A percentile compares a stretch with the other conserved stretches of the same genome.
Evolutionary conservation across 2,329 filamentous ascomycete species (phyloP).

Genomic region (Aspergillus intermedius): DNA sequence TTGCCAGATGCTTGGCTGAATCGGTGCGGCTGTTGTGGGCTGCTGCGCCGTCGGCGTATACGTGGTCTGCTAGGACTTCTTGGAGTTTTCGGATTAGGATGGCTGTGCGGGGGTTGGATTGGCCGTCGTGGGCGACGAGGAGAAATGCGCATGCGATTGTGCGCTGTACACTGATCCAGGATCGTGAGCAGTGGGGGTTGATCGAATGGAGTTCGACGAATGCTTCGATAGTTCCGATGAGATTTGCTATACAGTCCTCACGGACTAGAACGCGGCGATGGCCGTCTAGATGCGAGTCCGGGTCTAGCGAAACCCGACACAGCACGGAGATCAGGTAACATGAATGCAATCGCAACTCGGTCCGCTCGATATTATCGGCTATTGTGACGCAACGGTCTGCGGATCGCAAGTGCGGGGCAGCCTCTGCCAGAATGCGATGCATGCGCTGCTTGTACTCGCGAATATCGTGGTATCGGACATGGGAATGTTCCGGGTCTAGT

Average conservation of each 20-base stretch:
- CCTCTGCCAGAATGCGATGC: conserved; percentile 49
- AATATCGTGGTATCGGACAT: conserved; percentile 47
- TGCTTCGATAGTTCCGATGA: conserved; percentile 49
- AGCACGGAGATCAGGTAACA: conserved; percentile 55
- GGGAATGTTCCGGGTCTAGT: conserved; percentile 41
- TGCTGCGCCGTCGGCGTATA: conserved; percentile 19
- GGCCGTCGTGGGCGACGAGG: conserved; percentile 25
- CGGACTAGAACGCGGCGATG: conserved; percentile 32
- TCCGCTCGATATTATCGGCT: conserved; percentile 51
- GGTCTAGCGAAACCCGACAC: conserved; percentile 49
- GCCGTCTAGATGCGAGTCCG: conserved; percentile 35
- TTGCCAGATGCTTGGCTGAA: conserved; percentile 27
- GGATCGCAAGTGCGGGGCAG: conserved; percentile 50
- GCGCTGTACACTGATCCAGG: conserved; percentile 38
- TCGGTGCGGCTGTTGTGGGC: conserved; percentile 24
- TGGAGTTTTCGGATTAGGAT: conserved; percentile 25
- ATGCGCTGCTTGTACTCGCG: conserved; percentile 51
- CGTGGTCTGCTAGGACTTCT: conserved; percentile 25
- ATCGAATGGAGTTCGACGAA: conserved; percentile 48
- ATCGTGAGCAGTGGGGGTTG: conserved; percentile 32
- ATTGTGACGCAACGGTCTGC: conserved; percentile 31
- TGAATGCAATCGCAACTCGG: conserved; percentile 54
- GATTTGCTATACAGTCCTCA: conserved; percentile 47
- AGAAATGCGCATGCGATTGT: conserved; percentile 38
- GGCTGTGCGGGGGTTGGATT: conserved; percentile 17